Evolutionary conservation across 1,284 basidiomycete genomes (phyloP).

Genomic region (Tylopilus sp.): DNA sequence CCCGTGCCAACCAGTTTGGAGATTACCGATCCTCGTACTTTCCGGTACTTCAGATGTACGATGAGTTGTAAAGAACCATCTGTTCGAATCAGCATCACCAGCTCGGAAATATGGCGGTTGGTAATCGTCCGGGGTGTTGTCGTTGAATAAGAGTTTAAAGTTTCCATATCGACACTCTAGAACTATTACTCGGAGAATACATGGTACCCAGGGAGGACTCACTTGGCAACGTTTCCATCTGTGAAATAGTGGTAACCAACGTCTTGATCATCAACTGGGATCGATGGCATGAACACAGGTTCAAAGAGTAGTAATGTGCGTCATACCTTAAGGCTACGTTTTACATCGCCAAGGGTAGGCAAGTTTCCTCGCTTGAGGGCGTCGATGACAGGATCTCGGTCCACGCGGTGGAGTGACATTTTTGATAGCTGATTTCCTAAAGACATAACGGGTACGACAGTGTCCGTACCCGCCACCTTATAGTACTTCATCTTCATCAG

Average conservation of each 20-base stretch:
- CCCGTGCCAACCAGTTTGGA: conserved; percentile 70
- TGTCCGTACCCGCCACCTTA: conserved; percentile 51
- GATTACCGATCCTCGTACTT: conserved; percentile 57
- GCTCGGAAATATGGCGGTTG: conserved; percentile 71
- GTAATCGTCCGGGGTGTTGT: conserved; percentile 68
- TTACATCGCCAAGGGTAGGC: conserved; percentile 68
- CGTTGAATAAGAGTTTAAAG: conserved; percentile 78
- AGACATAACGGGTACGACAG: conserved; percentile 60
- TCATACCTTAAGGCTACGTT: conserved; percentile 63
- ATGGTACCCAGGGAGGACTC: conserved; percentile 19
- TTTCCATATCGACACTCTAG: conserved; percentile 72
- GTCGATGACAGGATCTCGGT: conserved; percentile 49
- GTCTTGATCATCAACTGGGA: conserved; percentile 62
- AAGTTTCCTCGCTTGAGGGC: conserved; percentile 52
- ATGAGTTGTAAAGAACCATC: conserved; percentile 74
- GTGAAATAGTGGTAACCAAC: conserved; percentile 66
- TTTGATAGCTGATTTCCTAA: conserved; percentile 54
- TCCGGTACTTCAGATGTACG: conserved; percentile 63
- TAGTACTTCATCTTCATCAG: conserved; percentile 47
- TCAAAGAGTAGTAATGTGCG: neutral
- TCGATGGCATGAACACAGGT: conserved; percentile 2
- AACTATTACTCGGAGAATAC: conserved; percentile 1
- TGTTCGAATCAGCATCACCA: conserved; percentile 62
- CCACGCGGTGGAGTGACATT: conserved; percentile 40
- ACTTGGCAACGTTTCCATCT: conserved; percentile 76